Percentiles rank a stretch among this genome's conserved stretches.
These are phyloP conservation scores for Fusarium illudens DNA, from an alignment of 2,329 filamentous ascomycete species.

Conservation along the genomic window DNA sequence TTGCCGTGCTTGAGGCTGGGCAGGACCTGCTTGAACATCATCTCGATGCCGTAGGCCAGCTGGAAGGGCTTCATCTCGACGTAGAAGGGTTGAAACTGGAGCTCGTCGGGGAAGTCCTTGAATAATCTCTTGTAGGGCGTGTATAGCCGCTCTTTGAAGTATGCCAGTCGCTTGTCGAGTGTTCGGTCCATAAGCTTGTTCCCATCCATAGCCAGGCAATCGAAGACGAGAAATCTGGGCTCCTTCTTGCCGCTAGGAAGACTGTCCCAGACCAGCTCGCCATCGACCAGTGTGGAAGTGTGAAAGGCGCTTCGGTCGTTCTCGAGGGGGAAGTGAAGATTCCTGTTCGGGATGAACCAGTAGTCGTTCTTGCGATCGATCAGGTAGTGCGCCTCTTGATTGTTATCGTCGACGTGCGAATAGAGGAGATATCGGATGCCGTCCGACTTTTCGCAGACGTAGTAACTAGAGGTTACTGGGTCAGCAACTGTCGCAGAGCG, in stretches of 20 bases:
- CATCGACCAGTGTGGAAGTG: conserved; percentile 83
- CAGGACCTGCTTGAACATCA: conserved; percentile 90
- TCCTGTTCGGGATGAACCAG: conserved; percentile 76
- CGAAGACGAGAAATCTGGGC: conserved; percentile 90
- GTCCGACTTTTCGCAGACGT: conserved; percentile 98
- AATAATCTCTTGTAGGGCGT: conserved; percentile 73
- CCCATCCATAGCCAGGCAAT: conserved; percentile 84
- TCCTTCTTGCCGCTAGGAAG: conserved; percentile 71
- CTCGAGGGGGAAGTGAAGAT: conserved; percentile 81
- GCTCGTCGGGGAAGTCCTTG: conserved; percentile 73
- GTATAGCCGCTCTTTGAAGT: conserved; percentile 82
- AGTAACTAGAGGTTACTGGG: conserved; percentile 69
- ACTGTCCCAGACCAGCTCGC: conserved; percentile 90
- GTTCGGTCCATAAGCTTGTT: conserved; percentile 79
- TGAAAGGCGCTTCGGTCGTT: conserved; percentile 75
- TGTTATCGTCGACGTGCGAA: conserved; percentile 72
- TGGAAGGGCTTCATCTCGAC: conserved; percentile 91
- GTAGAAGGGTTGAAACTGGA: conserved; percentile 76
- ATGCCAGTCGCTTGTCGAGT: conserved; percentile 87
- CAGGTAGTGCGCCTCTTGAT: conserved; percentile 80
- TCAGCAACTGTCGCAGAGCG: neutral
- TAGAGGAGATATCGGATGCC: conserved; percentile 96
- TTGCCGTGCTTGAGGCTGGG: conserved; percentile 90
- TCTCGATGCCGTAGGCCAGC: conserved; percentile 85
- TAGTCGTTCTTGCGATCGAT: conserved; percentile 99